Evolutionary conservation across 306 rosid genomes (phyloP).

Genomic region (Medicago ruthenica): DNA sequence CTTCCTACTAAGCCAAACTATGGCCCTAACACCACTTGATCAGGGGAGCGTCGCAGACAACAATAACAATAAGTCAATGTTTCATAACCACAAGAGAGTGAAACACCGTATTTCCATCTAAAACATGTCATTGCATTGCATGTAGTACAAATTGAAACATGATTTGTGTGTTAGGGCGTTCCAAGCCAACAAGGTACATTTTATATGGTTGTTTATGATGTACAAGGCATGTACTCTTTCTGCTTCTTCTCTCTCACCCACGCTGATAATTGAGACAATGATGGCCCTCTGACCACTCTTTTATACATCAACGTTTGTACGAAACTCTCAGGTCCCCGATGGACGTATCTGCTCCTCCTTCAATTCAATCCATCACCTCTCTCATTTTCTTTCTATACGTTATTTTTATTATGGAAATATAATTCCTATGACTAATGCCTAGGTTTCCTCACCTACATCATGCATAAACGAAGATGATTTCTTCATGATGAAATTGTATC

Average conservation of each 20-base stretch:
- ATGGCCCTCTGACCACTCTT: conserved; percentile 64
- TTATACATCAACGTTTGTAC: conserved; percentile 52
- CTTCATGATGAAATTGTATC: background rate
- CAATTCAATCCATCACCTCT: conserved; percentile 17
- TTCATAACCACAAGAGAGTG: too few relatives aligned
- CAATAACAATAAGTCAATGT: too few relatives aligned
- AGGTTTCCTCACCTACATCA: conserved; percentile 4
- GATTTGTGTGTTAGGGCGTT: too few relatives aligned
- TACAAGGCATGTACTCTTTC: background rate
- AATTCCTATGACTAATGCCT: background rate
- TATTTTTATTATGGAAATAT: background rate
- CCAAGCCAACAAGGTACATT: too few relatives aligned
- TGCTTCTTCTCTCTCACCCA: conserved; percentile 6
- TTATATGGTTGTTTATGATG: background rate
- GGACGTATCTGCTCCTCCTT: conserved; percentile 51
- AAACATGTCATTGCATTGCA: too few relatives aligned
- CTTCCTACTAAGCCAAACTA: too few relatives aligned
- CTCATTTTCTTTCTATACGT: background rate
- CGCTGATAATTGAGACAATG: conserved; percentile 83
- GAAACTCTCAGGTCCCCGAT: conserved; percentile 31
- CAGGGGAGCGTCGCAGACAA: too few relatives aligned
- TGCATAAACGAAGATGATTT: background rate
- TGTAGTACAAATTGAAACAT: background rate
- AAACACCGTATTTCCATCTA: too few relatives aligned
- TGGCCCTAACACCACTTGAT: too few relatives aligned